phyloP scores from a whole-genome alignment of 1,139 yeast genomes.

The Magnusiomyces tetraspermus region DNA sequence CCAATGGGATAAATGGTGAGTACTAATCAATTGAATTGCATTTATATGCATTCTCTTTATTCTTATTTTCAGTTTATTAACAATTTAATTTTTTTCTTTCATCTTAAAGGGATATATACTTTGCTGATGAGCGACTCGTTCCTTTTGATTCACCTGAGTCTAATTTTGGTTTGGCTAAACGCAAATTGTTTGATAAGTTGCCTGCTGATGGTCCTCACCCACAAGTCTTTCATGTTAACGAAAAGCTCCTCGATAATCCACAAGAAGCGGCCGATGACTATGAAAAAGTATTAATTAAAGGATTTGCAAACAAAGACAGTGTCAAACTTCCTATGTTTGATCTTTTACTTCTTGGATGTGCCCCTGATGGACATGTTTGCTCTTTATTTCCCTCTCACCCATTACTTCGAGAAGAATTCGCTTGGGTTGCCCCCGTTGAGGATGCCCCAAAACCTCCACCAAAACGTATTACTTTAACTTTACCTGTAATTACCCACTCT shows the following conservation, averaged over 20 bases:
- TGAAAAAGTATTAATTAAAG: conserved; percentile 73
- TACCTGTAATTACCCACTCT: conserved; percentile 93
- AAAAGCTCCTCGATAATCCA: conserved; percentile 65
- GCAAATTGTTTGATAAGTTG: conserved; percentile 67
- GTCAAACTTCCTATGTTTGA: conserved; percentile 95
- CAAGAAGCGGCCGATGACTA: conserved; percentile 92
- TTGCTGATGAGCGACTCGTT: conserved; percentile 93
- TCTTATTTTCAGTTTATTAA: background rate
- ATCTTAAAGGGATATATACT: conserved; percentile 54
- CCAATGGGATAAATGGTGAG: conserved; percentile 79
- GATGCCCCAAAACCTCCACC: conserved; percentile 89
- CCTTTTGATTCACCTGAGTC: conserved; percentile 78
- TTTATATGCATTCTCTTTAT: background rate
- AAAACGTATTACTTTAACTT: conserved; percentile 80
- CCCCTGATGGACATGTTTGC: conserved; percentile 98
- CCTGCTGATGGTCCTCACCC: conserved; percentile 45
- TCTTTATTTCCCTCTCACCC: conserved; percentile 91
- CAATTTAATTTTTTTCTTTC: background rate
- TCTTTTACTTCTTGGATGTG: conserved; percentile 83
- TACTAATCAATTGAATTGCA: background rate
- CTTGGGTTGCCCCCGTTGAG: conserved; percentile 93
- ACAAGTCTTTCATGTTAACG: conserved; percentile 73
- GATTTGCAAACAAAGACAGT: conserved; percentile 93
- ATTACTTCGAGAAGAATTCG: conserved; percentile 76
- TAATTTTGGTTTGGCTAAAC: conserved; percentile 81